Evolutionary conservation across 1,284 basidiomycete species (phyloP), one percentile per base, ranked within the genome.

Genomic region (Trametes sp.): DNA sequence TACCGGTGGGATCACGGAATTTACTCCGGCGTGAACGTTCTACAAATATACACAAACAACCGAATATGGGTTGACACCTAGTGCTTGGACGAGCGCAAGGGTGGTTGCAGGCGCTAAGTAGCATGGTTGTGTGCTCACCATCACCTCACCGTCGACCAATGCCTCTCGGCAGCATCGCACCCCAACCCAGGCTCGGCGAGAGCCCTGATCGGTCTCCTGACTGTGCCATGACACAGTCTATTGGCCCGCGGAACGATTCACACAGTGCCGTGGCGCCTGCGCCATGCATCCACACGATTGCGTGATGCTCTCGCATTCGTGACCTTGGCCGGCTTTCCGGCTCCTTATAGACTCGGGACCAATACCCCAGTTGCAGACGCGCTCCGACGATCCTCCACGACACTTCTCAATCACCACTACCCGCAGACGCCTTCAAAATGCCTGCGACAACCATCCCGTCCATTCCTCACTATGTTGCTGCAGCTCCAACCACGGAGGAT

Each of bases 401-500:
- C 35, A 13, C 11, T 14, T 10, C 16, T 36, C 35, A 11, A 36
- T 13, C 11, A 10, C 16, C 16, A 13, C 35, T 36, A 51, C 21
- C 29, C 7, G 49, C 49, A 35, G 10, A n/a, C 31, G 4, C 13
- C 52, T n/a, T 28, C 21, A 49, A 24, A 21, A 67, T 67, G 66
- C 66, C 66, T 36, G 61, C 48, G 2, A 57, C 53, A 6, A 63
- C 57, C 4, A 6, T 64, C 8, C 58, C 63, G 26, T 59, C 60
- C 6, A 61, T 69, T 13, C 66, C 73, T 16, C 70, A 69, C 62
- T 71, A 72, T 31, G 63, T 64, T 8, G 58, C 70, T 7, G 65
- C 71, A 9, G 68, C 69, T n/a, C 50, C 63, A 5, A 73, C 74
- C 0, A 60, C 64, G 4, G 72, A 72, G 54, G 42, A 67, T 11